Percentiles rank a stretch among this genome's conserved stretches.
These are phyloP conservation scores for Globisporangium irregulare DNA, from an alignment of 352 stramenopile genomes.

Conservation along the genomic window DNA sequence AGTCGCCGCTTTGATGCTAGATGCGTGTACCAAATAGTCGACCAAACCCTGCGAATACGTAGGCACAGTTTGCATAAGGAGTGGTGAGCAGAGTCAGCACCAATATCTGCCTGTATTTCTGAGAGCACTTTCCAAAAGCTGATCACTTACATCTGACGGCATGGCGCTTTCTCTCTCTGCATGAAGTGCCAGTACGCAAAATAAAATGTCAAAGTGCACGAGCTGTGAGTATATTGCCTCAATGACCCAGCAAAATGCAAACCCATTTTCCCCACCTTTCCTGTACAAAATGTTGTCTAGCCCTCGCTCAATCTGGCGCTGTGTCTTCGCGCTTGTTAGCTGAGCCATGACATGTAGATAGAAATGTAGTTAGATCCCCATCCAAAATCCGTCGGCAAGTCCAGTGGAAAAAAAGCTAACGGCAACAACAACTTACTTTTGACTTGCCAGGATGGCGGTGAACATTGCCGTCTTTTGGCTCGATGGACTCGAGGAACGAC, in stretches of 20 bases:
- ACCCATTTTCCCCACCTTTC: constrained; percentile 27
- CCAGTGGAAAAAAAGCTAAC: not conserved
- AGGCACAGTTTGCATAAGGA: constrained; percentile 3
- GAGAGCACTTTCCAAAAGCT: not conserved
- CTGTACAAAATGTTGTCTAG: constrained; percentile 45
- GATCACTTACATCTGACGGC: constrained; percentile 48
- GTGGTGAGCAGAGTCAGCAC: not conserved
- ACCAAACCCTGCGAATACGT: constrained; percentile 47
- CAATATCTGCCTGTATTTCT: not conserved
- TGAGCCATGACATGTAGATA: not conserved
- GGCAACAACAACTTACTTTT: not conserved
- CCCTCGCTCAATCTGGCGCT: constrained; percentile 28
- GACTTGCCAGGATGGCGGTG: not conserved
- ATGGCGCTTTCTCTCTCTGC: constrained; percentile 39
- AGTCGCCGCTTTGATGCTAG: constrained; percentile 58
- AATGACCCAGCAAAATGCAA: not conserved
- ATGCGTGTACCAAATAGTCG: constrained; percentile 65
- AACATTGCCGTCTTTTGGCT: constrained; percentile 19
- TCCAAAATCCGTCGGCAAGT: not conserved
- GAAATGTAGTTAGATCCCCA: not conserved
- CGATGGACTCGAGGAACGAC: constrained; percentile 51
- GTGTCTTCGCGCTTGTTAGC: not conserved
- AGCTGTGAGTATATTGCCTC: not conserved
- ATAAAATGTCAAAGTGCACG: not conserved
- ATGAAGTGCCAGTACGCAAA: not conserved